Base-by-base conservation (phyloP, 1,139 yeast species). In the Taphrina pruni region DNA sequence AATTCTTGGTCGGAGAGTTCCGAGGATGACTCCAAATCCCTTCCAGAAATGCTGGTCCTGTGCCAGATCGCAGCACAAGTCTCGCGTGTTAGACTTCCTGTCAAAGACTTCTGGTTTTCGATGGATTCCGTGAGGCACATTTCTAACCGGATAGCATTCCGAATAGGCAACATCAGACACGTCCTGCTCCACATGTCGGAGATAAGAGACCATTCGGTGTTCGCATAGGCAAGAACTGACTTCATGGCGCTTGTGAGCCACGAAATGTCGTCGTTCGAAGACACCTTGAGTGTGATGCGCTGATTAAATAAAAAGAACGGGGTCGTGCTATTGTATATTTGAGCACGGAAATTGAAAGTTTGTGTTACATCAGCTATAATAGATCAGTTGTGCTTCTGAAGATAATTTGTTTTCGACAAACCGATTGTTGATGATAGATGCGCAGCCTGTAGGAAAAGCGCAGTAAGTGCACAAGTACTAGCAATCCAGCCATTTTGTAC, bases 241-340 rank as follows among this genome's bases (percentile, higher is more conserved):
- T 69, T 35, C 56, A 65, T 14, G 12, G 64, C 52, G 41, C 50
- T 20, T 43, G 45, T 26, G 17, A 65, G 36, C 70, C 70, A 69
- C 17, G n/a, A 46, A 20, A 51, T 21, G 11, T 68, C 70, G 9
- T 50, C 70, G 32, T 36, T 32, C 9, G 41, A 48, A 0, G 77
- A 60, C 52, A 87, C 79, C 73, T 88, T 88, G 38, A 84, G 78
- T 72, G 82, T 82, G 6, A 86, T 81, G 71, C 84, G 84, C 3
- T 81, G 73, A 39, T 26, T 56, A 21, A 56, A 41, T 17, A 41
- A 36, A 20, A 56, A 32, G 50, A 52, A 41, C 8, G 60, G 54
- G 43, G 45, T 2, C 8, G 56, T 17, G 20, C 48, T 20, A 12
- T 41, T 41, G 60, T 54, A 41, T 36, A 64, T 55, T 64, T 54